Evolutionary conservation across 306 rosid genomes (phyloP), one percentile per base, ranked within the genome.

Genomic region (Quercus bicolor): DNA sequence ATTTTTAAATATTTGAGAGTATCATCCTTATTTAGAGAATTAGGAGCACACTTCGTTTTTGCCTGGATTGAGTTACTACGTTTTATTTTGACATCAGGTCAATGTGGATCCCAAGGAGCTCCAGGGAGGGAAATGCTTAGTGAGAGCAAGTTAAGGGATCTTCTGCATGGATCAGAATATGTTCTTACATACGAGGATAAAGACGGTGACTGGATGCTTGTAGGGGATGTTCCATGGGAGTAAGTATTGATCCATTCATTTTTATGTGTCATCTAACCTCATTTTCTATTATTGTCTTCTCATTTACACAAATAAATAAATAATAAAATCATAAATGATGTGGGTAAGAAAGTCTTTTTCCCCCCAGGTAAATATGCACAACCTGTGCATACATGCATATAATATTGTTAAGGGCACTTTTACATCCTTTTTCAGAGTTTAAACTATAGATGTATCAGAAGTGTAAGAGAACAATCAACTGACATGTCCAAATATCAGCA

Each of bases 201-300:
- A 83, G 99, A 95, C 79, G 94, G 96, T 23, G 99, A 95, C 75
- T 95, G 99, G 99, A 95, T 95, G 99, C 99, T 95, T 85, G 99
- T 95, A 60, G 99, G 99, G 81, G 99, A 95, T 85, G 97, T 95
- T 19, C 99, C 96, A 0, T 95, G 99, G 97, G 96, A 87, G 99
- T 93, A 89, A 91, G 96, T 91, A 72, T 69, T 43, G 45, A 43
- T 72, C 76, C 31, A 48, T 60, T 4, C 48, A 12, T 57, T 78
- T 78, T 33, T 19, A 5, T 29, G 56, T 52, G 37, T 53, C 20
- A 0, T 72, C 40, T 51, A 10, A 26, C 62, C 80, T 76, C 45
- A 8, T 75, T 6, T 62, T 11, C 34, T 65, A 1, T 56, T 45
- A 19, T 75, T 65, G 51, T 26, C 33, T 33, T 31, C 71, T 15